Conservation (phyloP, 495 filamentous ascomycete genomes). For the Podospora didyma region DNA sequence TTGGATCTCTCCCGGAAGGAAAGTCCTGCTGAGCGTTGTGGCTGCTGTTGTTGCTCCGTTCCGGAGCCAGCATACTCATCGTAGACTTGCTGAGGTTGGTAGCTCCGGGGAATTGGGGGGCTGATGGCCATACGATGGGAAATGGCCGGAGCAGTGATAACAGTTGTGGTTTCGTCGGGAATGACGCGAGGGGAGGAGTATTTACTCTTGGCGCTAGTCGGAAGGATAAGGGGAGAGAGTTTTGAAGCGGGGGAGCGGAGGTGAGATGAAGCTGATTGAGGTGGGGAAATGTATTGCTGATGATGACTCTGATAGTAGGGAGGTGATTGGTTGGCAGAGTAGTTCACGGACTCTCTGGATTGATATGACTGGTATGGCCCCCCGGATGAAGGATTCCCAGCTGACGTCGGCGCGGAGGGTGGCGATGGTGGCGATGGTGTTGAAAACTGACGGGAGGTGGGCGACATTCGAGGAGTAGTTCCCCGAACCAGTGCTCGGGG, state of each 20-base stretch:
- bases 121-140: neutral
- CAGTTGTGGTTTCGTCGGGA: neutral
- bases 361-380: neutral
- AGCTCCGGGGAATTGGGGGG: neutral
- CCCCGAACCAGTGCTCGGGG: constrained; percentile 33
- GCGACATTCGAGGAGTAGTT: constrained; percentile 15
- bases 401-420: no score
- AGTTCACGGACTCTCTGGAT: neutral
- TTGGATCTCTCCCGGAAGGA: neutral
- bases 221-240: no score
- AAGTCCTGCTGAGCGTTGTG: neutral
- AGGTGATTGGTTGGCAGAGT: no score
- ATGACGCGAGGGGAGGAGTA: no score
- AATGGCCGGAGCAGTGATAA: neutral
- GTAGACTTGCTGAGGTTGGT: neutral
- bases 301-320: no score
- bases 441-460: constrained; percentile 13
- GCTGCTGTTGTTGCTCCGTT: neutral
- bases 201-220: no score
- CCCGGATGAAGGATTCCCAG: no score
- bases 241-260: no score
- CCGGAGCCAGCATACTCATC: neutral
- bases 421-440: neutral
- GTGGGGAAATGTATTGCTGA: no score
- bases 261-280: no score